Base-by-base conservation (phyloP, 2,329 filamentous ascomycete genomes). In the Eurotiales sp. region DNA sequence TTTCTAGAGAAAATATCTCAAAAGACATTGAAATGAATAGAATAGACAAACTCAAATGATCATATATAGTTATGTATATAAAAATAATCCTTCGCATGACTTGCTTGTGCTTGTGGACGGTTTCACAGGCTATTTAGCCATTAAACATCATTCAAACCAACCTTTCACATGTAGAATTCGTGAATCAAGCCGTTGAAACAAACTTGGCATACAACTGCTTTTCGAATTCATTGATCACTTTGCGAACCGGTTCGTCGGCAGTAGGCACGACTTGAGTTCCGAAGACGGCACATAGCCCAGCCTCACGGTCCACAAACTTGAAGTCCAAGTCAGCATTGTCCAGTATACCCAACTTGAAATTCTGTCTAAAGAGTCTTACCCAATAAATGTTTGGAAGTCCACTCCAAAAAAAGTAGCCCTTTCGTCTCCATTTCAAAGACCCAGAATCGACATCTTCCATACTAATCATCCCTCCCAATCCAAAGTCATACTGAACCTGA, bases 361-460 rank as follows among this genome's bases (percentile, higher is more conserved):
- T n/a, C n/a, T n/a, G n/a, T 14, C n/a, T 21, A 21, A 6, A 39
- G 7, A 15, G 15, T 19, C 50, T 14, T 37, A 52, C 50, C 50
- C 50, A 52, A 17, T 36, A 52, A 11, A 46, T 42, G 29, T 52
- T 52, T 11, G 50, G 19, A 43, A 52, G 29, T 8, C 50, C 50
- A 30, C 50, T 47, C 50, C 50, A 52, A 17, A 46, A 52, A 23
- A 52, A 23, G 40, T 29, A 52, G 17, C 50, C 50, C 22, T 47
- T 52, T 23, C 50, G 46, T n/a, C 50, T 47, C 50, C 50, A 52
- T 44, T 42, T 52, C 21, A 27, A 46, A 4, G 11, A 6, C 12
- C 4, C 43, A 14, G 22, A 34, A 47, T 52, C 50, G 8, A 52
- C 37, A 23, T 52, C 15, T 22, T 43, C 50, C 27, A 47, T 27